Conservation (phyloP, 2,329 filamentous ascomycete species). For the Fusarium sp. region DNA sequence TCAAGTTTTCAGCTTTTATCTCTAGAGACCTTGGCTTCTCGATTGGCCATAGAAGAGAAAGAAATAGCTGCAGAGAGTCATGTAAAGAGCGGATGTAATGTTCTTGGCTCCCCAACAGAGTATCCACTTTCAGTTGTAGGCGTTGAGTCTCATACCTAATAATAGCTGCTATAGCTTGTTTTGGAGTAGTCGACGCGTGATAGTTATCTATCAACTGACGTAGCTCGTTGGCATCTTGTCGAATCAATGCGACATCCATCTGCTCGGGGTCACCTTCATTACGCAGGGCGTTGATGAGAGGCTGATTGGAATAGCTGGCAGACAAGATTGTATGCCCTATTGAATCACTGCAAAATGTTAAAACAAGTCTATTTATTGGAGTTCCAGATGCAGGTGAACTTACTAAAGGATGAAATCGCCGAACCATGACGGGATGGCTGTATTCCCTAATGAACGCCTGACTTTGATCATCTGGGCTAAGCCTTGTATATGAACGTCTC, state of each 20-base stretch:
- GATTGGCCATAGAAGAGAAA: slow-evolving; percentile 28
- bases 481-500: slow-evolving; percentile 28
- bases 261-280: background rate
- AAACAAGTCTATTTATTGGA: accelerated
- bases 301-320: slow-evolving; percentile 3
- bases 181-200: background rate
- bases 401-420: slow-evolving; percentile 22
- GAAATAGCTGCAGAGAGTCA: slow-evolving; percentile 8
- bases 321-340: slow-evolving; percentile 21
- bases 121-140: slow-evolving; percentile 11
- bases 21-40: background rate
- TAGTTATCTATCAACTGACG: background rate
- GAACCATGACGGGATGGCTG: slow-evolving; percentile 8
- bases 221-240: background rate
- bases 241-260: slow-evolving; percentile 7
- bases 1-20: slow-evolving; percentile 14
- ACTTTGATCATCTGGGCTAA: slow-evolving; percentile 20
- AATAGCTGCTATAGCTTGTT: background rate
- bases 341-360: slow-evolving; percentile 11
- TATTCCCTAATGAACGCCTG: slow-evolving; percentile 6
- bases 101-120: slow-evolving; percentile 13
- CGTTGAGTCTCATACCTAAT: slow-evolving; percentile 17
- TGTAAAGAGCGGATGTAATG: slow-evolving; percentile 28
- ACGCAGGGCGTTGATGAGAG: slow-evolving; percentile 30
- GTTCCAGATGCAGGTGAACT: accelerated